Conservation (phyloP, 352 stramenopile species). For the Pythium utonaiense region DNA sequence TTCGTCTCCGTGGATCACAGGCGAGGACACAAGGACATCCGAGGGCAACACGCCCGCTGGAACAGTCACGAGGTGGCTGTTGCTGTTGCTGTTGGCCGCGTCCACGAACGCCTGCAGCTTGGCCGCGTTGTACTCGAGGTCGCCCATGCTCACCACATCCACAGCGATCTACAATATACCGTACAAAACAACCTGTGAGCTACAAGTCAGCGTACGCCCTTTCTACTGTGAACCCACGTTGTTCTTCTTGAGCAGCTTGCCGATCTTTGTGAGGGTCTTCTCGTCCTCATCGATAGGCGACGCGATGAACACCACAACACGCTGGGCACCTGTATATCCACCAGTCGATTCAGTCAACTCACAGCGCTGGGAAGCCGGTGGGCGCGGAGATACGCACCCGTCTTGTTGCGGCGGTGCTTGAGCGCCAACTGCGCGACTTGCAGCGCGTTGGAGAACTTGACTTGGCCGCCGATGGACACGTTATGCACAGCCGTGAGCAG, state of each 20-base stretch:
- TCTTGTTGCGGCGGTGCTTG: constrained; percentile 99
- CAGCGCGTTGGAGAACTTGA: constrained; percentile 95
- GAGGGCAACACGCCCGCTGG: constrained; percentile 95
- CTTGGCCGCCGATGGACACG: constrained; percentile 81
- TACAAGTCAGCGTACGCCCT: background rate
- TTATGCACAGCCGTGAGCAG: constrained; percentile 94
- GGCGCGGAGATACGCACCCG: constrained; percentile 53
- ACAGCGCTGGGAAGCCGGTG: no score
- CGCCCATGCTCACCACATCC: constrained; percentile 97
- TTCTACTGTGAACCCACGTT: constrained; percentile 68
- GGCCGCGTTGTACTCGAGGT: constrained; percentile 87
- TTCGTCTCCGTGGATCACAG: constrained; percentile 91
- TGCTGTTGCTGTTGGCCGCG: constrained; percentile 92
- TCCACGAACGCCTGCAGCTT: constrained; percentile 91
- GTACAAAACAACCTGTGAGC: background rate
- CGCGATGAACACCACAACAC: constrained; percentile 97
- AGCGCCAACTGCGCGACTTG: constrained; percentile 97
- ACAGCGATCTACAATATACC: constrained; percentile 88
- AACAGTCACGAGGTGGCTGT: constrained; percentile 96
- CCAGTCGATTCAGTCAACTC: background rate
- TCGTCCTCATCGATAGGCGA: constrained; percentile 91
- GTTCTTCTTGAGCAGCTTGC: constrained; percentile 99
- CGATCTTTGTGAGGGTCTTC: constrained; percentile 92
- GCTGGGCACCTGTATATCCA: constrained; percentile 49
- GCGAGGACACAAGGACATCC: constrained; percentile 96